phyloP scores from a whole-genome alignment of 192 early-diverging fungal genomes.

The Coemansia sp. region DNA sequence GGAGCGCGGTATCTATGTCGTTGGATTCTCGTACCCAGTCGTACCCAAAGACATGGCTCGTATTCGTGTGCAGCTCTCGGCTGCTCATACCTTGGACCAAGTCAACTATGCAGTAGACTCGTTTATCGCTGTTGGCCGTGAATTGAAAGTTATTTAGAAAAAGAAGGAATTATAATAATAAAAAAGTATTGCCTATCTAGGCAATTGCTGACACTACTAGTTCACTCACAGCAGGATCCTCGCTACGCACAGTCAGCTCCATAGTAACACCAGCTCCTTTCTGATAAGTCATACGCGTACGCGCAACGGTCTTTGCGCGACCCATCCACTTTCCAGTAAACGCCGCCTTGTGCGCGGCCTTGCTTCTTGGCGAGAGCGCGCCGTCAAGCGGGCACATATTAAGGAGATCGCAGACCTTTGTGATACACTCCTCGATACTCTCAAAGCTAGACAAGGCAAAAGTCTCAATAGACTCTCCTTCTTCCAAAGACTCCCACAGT shows the following conservation, averaged over 20 bases:
- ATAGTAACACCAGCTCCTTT: slow-evolving; percentile 86
- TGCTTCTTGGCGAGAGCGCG: slow-evolving; percentile 68
- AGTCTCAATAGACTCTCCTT: slow-evolving; percentile 82
- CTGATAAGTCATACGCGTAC: slow-evolving; percentile 89
- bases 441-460: slow-evolving; percentile 80
- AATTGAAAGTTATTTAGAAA: slow-evolving; percentile 37
- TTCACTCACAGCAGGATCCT: slow-evolving; percentile 68
- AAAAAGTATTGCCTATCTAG: slow-evolving; percentile 45
- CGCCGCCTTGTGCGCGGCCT: slow-evolving; percentile 82
- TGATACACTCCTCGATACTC: slow-evolving; percentile 49
- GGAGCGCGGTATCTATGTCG: slow-evolving; percentile 59
- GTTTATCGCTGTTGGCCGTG: slow-evolving; percentile 59
- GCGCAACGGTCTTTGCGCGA: slow-evolving; percentile 70
- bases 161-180: not conserved
- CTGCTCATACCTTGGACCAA: slow-evolving; percentile 57
- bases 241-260: slow-evolving; percentile 85
- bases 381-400: slow-evolving; percentile 88
- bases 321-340: slow-evolving; percentile 91
- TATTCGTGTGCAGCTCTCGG: slow-evolving; percentile 64
- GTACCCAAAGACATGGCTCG: slow-evolving; percentile 62
- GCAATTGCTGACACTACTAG: slow-evolving; percentile 83
- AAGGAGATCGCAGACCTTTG: slow-evolving; percentile 71
- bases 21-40: slow-evolving; percentile 66
- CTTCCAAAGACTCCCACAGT: slow-evolving; percentile 82
- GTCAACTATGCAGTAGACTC: slow-evolving; percentile 60